Conservation (phyloP, 371 early-diverging fungal genomes). For the Apophysomyces sp. region DNA sequence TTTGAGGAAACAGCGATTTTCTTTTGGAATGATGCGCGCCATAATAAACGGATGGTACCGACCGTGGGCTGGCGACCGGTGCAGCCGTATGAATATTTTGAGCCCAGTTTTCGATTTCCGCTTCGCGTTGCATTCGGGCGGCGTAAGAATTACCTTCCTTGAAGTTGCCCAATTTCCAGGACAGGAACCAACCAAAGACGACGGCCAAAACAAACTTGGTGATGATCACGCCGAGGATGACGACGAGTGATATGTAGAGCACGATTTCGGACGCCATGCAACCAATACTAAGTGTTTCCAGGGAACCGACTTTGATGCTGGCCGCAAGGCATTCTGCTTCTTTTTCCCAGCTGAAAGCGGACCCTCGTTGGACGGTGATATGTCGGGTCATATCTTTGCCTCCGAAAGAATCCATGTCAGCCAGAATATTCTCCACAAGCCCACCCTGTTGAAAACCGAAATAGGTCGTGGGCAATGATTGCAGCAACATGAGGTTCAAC, state of each 20-base stretch:
- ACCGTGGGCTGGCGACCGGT: constrained; percentile 26
- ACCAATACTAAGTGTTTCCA: constrained; percentile 70
- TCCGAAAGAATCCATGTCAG: constrained; percentile 12
- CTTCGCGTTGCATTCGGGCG: constrained; percentile 54
- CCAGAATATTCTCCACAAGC: constrained; percentile 24
- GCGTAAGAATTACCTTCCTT: constrained; percentile 47
- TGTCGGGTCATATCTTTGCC: constrained; percentile 40
- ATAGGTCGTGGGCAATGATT: constrained; percentile 28
- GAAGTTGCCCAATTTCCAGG: constrained; percentile 59
- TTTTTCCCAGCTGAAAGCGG: constrained; percentile 7
- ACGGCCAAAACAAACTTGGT: constrained; percentile 76
- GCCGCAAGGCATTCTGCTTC: constrained; percentile 62
- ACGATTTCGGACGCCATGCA: constrained; percentile 71
- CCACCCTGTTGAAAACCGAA: constrained; percentile 25
- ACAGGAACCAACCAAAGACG: constrained; percentile 74
- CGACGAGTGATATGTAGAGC: constrained; percentile 59
- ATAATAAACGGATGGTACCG: constrained; percentile 3
- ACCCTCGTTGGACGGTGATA: constrained; percentile 21
- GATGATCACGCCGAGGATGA: constrained; percentile 62
- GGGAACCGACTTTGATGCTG: constrained; percentile 64
- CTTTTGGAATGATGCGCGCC: constrained; percentile 15
- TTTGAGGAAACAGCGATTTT: constrained; percentile 41
- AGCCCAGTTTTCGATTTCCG: constrained; percentile 64
- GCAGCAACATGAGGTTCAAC: constrained; percentile 33
- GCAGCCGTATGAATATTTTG: constrained; percentile 38